Base-by-base conservation (phyloP, 768 basidiomycete genomes). In the Omphalotus guepiniiformis region DNA sequence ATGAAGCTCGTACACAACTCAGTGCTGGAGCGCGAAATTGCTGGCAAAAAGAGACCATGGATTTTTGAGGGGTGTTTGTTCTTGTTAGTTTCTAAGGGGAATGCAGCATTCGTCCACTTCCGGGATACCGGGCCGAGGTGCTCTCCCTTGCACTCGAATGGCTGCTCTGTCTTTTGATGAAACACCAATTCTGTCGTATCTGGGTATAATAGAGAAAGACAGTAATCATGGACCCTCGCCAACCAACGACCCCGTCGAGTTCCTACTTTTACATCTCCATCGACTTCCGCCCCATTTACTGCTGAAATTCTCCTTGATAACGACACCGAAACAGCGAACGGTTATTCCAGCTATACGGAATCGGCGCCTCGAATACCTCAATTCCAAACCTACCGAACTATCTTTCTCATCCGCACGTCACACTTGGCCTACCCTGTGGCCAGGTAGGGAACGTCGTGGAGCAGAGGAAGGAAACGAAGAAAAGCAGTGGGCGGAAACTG, bases 391-490 rank as follows among this genome's bases (percentile, higher is more conserved):
- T 16, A 61, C 67, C 3, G 76, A 83, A 51, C 68, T 92, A 3
- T 61, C 62, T 15, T 80, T 84, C 56, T 63, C 63, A 3, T 57
- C 65, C 21, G 88, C 83, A 5, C 72, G 69, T 37, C 70, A 62
- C 25, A 67, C 63, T 21, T 91, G 89, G 87, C 82, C 87, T 6
- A 58, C 70, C 19, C 64, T 91, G 11, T 91, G 86, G 83, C 70
- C 76, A 27, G 82, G 83, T 1, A 63, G 66, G 32, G 76, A 76
- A 48, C 67, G 71, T 6, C 56, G 65, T 16, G 79, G 79, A 9
- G 53, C 61, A 21, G 49, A 52, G 41, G 57, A 62, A 35, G 73
- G 77, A 54, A 65, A 66, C 32, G 88, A 89, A 12, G 89, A 93
- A 63, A 75, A 69, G 53, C 68, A 69, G 29, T 93, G 89, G 89